These are phyloP conservation scores for Leucocoprinus leucothites DNA, from an alignment of 768 basidiomycete genomes.

Conservation along the genomic window DNA sequence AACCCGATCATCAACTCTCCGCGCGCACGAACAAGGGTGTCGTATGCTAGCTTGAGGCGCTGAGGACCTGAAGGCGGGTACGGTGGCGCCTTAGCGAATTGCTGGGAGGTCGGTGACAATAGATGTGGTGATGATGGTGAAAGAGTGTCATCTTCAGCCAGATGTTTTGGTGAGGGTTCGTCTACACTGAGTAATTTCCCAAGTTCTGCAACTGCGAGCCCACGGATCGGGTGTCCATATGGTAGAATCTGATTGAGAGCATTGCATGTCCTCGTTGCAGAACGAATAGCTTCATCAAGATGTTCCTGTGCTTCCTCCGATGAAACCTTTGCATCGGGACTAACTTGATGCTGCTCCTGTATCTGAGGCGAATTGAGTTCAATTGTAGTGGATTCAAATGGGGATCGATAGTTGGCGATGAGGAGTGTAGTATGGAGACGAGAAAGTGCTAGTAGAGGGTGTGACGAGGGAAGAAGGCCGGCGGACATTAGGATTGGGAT, in stretches of 20 bases:
- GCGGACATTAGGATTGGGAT: conserved; percentile 61
- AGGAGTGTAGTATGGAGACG: conserved; percentile 73
- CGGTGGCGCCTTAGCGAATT: conserved; percentile 13
- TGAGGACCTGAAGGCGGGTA: conserved; percentile 70
- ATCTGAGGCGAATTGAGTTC: conserved; percentile 25
- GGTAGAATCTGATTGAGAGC: conserved; percentile 55
- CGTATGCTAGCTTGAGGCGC: conserved; percentile 61
- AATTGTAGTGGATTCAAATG: conserved; percentile 15
- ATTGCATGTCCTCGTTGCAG: conserved; percentile 47
- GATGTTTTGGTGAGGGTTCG: conserved; percentile 48
- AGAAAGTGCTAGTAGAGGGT: conserved; percentile 74
- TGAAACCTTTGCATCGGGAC: background rate
- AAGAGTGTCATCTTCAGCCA: background rate
- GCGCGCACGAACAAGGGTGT: conserved; percentile 60
- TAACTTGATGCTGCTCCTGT: conserved; percentile 11
- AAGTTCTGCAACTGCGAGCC: conserved; percentile 71
- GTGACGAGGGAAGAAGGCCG: conserved; percentile 59
- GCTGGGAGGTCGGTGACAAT: background rate
- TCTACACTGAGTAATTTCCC: conserved; percentile 82
- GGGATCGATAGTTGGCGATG: conserved; percentile 43
- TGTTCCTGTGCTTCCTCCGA: conserved; percentile 39
- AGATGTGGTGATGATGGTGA: background rate
- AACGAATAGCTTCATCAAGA: conserved; percentile 63
- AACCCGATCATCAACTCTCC: conserved; percentile 68
- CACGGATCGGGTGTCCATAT: conserved; percentile 74